Conservation (phyloP, 179 eudicot species). For the Nepenthes alata region DNA sequence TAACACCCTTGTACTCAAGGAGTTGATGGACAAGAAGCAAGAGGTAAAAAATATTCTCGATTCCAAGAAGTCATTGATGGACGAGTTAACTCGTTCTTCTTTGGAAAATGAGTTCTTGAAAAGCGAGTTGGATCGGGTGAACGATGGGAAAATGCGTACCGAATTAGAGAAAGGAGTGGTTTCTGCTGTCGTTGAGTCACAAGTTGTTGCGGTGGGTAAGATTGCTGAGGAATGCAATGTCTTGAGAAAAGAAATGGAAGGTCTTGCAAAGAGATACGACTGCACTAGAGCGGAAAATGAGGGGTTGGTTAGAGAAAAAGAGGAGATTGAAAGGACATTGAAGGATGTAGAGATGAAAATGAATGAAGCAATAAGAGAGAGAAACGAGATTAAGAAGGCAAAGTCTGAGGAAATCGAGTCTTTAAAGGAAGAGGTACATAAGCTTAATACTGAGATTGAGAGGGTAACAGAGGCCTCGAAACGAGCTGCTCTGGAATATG, state of each 20-base stretch:
- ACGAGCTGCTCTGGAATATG: conserved; percentile 21
- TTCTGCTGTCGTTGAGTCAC: conserved; percentile 23
- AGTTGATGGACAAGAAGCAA: conserved; percentile 41
- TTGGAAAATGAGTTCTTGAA: conserved; percentile 20
- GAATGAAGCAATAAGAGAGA: conserved; percentile 23
- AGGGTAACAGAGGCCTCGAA: conserved; percentile 15
- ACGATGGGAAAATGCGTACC: conserved; percentile 11
- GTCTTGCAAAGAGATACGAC: conserved; percentile 9
- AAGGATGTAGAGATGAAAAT: conserved; percentile 26
- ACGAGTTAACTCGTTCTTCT: conserved; percentile 30
- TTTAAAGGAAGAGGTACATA: conserved; percentile 24
- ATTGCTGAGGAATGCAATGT: background rate
- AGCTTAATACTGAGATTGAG: conserved; percentile 20
- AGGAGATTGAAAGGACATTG: conserved; percentile 18
- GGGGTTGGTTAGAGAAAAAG: conserved; percentile 14
- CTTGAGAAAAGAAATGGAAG: conserved; percentile 12
- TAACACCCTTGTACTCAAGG: conserved; percentile 35
- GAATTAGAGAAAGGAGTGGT: conserved; percentile 31
- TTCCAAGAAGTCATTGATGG: conserved; percentile 33
- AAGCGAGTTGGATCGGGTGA: conserved; percentile 31
- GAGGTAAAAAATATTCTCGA: conserved; percentile 34
- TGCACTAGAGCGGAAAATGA: conserved; percentile 9
- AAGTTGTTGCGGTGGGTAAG: conserved; percentile 3
- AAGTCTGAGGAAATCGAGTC: conserved; percentile 25
- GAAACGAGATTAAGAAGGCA: conserved; percentile 28